Percentiles rank a stretch among this genome's conserved stretches.
Conservation (phyloP, 441 rosid genomes). For the Brassica balearica region DNA sequence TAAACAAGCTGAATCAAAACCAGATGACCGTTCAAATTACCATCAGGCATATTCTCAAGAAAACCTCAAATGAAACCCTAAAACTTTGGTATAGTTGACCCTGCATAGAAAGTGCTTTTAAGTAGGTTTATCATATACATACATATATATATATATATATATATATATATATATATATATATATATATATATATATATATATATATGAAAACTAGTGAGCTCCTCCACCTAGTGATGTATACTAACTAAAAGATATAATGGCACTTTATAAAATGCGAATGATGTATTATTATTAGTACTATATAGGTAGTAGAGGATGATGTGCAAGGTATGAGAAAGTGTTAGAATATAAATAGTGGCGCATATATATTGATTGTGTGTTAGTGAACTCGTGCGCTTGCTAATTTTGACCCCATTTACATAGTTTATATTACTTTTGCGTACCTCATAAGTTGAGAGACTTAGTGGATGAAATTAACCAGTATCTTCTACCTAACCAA, state of each 20-base stretch:
- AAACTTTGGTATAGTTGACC: constrained; percentile 24
- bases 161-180: not conserved
- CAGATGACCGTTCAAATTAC: constrained; percentile 5
- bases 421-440: constrained; percentile 24
- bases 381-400: constrained; percentile 35
- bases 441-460: constrained; percentile 28
- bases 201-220: not conserved
- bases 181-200: not conserved
- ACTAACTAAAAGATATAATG: constrained; percentile 33
- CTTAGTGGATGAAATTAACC: constrained; percentile 31
- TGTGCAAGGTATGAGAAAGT: constrained; percentile 13
- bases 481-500: constrained; percentile 40
- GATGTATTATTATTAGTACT: constrained; percentile 24
- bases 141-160: not conserved
- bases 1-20: not conserved
- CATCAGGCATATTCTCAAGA: constrained; percentile 13
- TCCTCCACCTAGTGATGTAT: constrained; percentile 36
- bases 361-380: constrained; percentile 15
- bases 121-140: constrained; percentile 5
- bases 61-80: constrained; percentile 20
- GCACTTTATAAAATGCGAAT: constrained; percentile 33
- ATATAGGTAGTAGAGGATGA: constrained; percentile 14
- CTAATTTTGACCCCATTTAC: constrained; percentile 34
- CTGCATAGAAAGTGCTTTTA: constrained; percentile 24
- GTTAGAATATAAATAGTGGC: constrained; percentile 30